Conservation (phyloP, 768 basidiomycete species). For the Pisolithus orientalis region DNA sequence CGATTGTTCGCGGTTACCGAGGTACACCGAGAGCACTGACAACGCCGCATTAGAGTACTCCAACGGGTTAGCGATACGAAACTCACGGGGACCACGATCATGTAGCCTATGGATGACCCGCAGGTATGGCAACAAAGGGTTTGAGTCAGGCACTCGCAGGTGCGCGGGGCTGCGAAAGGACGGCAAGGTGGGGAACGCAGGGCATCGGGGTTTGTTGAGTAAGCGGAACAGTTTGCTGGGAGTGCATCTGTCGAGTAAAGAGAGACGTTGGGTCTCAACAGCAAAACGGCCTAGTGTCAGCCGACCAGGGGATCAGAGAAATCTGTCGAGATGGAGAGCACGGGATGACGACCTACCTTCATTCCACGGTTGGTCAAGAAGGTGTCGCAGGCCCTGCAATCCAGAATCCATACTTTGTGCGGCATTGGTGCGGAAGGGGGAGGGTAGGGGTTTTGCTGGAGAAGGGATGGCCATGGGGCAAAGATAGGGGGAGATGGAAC, state of each 20-base stretch:
- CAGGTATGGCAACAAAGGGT: constrained; percentile 77
- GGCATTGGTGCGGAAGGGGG: constrained; percentile 37
- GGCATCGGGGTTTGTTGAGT: constrained; percentile 41
- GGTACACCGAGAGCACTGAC: constrained; percentile 64
- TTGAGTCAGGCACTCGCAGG: constrained; percentile 83
- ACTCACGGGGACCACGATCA: constrained; percentile 64
- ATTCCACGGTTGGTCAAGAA: constrained; percentile 83
- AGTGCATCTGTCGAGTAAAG: constrained; percentile 80
- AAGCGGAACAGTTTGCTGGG: constrained; percentile 71
- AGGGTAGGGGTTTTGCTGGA: constrained; percentile 38
- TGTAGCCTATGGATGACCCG: constrained; percentile 69
- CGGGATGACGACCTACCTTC: constrained; percentile 46
- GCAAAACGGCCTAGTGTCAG: constrained; percentile 62
- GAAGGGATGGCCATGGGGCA: constrained; percentile 29
- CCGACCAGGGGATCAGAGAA: constrained; percentile 3
- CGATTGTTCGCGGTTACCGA: constrained; percentile 64
- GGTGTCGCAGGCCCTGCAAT: constrained; percentile 65
- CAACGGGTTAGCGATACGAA: constrained; percentile 1
- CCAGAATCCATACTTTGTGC: constrained; percentile 78
- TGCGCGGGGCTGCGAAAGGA: constrained; percentile 38
- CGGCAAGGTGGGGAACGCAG: constrained; percentile 35
- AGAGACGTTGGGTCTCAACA: constrained; percentile 73
- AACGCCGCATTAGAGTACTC: constrained; percentile 4
- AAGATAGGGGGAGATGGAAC: constrained; percentile 13
- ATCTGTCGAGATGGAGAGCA: not conserved